Base-by-base conservation (phyloP, 352 stramenopile genomes). In the Globisporangium carolinianum region DNA sequence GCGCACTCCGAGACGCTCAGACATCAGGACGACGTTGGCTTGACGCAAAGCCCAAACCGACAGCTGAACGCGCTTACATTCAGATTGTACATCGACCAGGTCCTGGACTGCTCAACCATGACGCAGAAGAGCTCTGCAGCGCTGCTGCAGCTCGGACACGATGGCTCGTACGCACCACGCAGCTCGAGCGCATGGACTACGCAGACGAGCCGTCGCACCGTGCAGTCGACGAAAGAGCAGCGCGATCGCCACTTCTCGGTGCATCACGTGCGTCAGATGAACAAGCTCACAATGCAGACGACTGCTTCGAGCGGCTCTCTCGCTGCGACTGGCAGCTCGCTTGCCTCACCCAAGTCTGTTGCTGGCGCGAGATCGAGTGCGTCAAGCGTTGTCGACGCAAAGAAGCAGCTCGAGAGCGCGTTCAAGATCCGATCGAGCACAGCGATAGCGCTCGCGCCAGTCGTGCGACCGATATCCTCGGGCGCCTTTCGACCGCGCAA, bases 401-500 rank as follows among this genome's bases (percentile, higher is more conserved):
- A 75, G 52, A 67, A 62, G 52, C 65, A 75, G 49, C 58, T 78
- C 50, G 61, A 71, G 11, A 55, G 50, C 49, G 65, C 61, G 45
- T 64, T 69, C 63, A 66, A 71, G 39, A 51, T 49, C 43, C 52
- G 65, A 42, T 43, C 57, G 41, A 58, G 37, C n/a, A 12, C 32
- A 1, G 47, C 62, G 2, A 46, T 59, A 12, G 39, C 58, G 4
- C 41, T 49, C 3, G 60, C 65, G 6, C 65, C 68, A 1, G 62
- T 65, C 10, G 42, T 66, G 6, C 69, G 77, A 18, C 82, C 82
- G 5, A 68, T 83, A 9, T 76, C 72, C 0, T 75, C 73, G 1
- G 74, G 74, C 0, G 76, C 78, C 0, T 92, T 87, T 70, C 77
- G 76, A 48, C 56, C 77, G 1, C 75, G 82, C 35, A 83, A 87